A percentile compares a stretch with the other conserved stretches of the same genome.
Conservation (phyloP, 257 asterid species). For the Echium plantagineum region DNA sequence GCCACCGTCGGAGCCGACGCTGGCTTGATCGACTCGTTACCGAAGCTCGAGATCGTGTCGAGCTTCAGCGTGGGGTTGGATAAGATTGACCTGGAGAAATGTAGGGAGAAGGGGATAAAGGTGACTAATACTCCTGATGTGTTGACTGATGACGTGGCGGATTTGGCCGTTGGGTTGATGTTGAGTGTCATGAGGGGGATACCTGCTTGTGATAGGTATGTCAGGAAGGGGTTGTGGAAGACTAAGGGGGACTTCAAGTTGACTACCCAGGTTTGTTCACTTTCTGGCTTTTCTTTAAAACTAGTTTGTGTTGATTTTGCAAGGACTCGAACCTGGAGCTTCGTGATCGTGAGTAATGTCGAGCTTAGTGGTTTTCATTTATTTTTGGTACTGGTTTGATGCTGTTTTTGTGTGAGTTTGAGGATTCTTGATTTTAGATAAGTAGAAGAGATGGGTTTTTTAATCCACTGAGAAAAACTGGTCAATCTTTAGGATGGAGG, state of each 20-base stretch:
- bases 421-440: too few relatives aligned
- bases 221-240: constrained; percentile 63
- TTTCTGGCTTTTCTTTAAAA: background rate
- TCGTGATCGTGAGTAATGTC: too few relatives aligned
- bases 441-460: too few relatives aligned
- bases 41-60: constrained; percentile 62
- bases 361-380: too few relatives aligned
- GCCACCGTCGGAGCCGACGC: constrained; percentile 41
- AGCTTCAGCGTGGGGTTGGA: constrained; percentile 75
- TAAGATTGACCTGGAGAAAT: constrained; percentile 60
- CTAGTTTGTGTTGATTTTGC: too few relatives aligned
- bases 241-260: constrained; percentile 39
- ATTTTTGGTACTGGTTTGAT: too few relatives aligned
- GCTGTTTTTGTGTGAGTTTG: too few relatives aligned
- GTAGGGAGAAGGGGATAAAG: constrained; percentile 66
- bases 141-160: constrained; percentile 88
- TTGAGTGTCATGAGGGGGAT: constrained; percentile 57
- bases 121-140: constrained; percentile 87
- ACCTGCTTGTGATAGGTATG: constrained; percentile 50
- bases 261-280: constrained; percentile 46
- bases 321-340: too few relatives aligned
- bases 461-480: too few relatives aligned
- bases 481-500: too few relatives aligned
- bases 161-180: constrained; percentile 69
- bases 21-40: constrained; percentile 49